Base-by-base conservation (phyloP, 345 rosid genomes). In the Aquilaria yunnanensis region DNA sequence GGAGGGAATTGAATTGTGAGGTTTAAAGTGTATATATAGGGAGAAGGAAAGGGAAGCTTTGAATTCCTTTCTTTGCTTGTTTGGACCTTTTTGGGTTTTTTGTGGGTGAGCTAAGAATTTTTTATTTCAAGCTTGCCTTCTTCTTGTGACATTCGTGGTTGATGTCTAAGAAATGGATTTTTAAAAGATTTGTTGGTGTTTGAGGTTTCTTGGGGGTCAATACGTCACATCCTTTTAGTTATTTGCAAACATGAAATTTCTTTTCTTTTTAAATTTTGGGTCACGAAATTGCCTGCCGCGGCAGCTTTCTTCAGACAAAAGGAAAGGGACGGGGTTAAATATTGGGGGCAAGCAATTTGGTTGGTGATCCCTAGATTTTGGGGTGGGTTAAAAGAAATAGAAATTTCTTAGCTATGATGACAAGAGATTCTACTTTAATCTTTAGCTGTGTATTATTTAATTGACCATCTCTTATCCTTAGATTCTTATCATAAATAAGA, bases 61-160 rank as follows among this genome's bases (percentile, higher is more conserved):
- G 70, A 76, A 77, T 82, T 78, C 84, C 71, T 81, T 81, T 65
- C 86, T 80, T 85, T 76, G 62, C 83, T 70, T 77, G 84, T 74
- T 64, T 75, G 85, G 32, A 37, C 32, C 52, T 52, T 52, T 37
- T 37, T 37, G 23, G 23, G 43, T 37, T 37, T 30, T 23, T 31
- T 14, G 32, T 10, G 57, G n/a, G 46, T 47, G 3, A 1, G 2
- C 9, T 10, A 4, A 14, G 45, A 57, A 62, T 64, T 30, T 69
- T 78, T 37, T 37, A 23, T 23, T 37, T 3, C 1, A 51, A 66
- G 77, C 62, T 75, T 85, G 78, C 77, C 78, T 78, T 87, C 56
- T 51, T 66, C 63, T 67, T 68, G 69, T 68, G 82, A 60, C 72
- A 79, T 72, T 23, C 56, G 55, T 60, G 11, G 57, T 59, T 54